Base-by-base conservation (phyloP, 2,329 filamentous ascomycete genomes). In the Fusarium torreyae region DNA sequence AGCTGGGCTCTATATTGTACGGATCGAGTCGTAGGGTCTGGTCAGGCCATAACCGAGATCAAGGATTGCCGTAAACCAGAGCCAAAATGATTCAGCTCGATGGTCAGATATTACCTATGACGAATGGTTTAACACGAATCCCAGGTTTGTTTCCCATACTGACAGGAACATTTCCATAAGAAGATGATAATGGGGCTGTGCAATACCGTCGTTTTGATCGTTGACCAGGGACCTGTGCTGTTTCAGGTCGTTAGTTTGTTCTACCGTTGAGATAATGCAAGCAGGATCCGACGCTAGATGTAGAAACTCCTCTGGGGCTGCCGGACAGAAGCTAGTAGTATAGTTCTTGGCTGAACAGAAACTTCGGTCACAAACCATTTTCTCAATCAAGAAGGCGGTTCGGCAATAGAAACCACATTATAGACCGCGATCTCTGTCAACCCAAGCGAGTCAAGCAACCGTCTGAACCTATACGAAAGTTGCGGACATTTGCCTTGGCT, bases 171-270 rank as follows among this genome's bases (percentile, higher is more conserved):
- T 24, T 65, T 39, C 48, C 51, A 26, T 40, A 57, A 22, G 46
- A 60, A 66, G 51, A 33, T 60, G 57, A 52, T 28, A 54, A 50
- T 24, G 54, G 55, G 34, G 48, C 22, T 67, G 42, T 34, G 40
- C 36, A 63, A 57, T 59, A 44, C 51, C 56, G 52, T 63, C 53
- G 57, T 55, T 57, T 53, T 67, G 67, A 70, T 68, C 66, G 52
- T 51, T 56, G 53, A 43, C 56, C 40, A 17, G 46, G 45, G 51
- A 42, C 40, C 50, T 56, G 57, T 49, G 34, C 42, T 52, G 69
- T 71, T 71, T 71, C 69, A 71, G 69, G 69, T 71, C 55, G 58
- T 55, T 55, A 71, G 69, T 58, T 45, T 56, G 44, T 56, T 69
- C 60, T 57, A 56, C 42, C 40, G 44, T 59, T 38, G 45, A 60